Percentiles rank a stretch among this genome's conserved stretches.
Evolutionary conservation across 1,139 yeast species (phyloP).

Genomic region (Yamadazyma sp.): DNA sequence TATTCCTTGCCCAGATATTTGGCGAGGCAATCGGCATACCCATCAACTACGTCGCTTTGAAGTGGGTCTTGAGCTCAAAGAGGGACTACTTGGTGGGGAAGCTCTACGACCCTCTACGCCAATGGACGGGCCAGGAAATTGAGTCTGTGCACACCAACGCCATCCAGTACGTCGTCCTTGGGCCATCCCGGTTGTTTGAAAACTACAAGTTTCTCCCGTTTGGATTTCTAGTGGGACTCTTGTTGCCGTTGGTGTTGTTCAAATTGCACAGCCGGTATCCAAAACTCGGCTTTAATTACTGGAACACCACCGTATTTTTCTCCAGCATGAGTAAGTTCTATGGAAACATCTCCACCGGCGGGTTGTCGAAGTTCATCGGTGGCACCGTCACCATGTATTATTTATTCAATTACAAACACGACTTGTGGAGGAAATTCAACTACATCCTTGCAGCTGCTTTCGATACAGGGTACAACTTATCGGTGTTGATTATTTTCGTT

Average conservation of each 20-base stretch:
- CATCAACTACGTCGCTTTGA: conserved; percentile 44
- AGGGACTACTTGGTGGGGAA: conserved; percentile 38
- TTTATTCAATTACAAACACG: conserved; percentile 35
- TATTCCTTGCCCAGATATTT: conserved; percentile 48
- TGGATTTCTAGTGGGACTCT: conserved; percentile 43
- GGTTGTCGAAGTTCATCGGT: conserved; percentile 45
- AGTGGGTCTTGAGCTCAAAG: conserved; percentile 46
- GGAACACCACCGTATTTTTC: conserved; percentile 52
- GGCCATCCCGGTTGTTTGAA: conserved; percentile 43
- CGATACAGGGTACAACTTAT: conserved; percentile 49
- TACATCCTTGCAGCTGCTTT: conserved; percentile 51
- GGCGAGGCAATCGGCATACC: conserved; percentile 55
- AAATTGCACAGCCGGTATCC: conserved; percentile 26
- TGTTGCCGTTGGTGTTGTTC: conserved; percentile 36
- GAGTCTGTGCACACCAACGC: conserved; percentile 46
- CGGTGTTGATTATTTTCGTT: conserved; percentile 37
- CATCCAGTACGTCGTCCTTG: conserved; percentile 50
- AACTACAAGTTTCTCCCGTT: conserved; percentile 42
- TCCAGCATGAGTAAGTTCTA: conserved; percentile 49
- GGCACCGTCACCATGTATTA: conserved; percentile 50
- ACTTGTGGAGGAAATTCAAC: conserved; percentile 43
- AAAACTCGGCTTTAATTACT: conserved; percentile 27
- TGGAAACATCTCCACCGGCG: conserved; percentile 44
- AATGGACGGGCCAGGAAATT: conserved; percentile 53
- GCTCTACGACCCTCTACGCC: conserved; percentile 44